Evolutionary conservation across 495 filamentous ascomycete genomes (phyloP), one percentile per base, ranked within the genome.

Genomic region (Daldinia bambusicola): DNA sequence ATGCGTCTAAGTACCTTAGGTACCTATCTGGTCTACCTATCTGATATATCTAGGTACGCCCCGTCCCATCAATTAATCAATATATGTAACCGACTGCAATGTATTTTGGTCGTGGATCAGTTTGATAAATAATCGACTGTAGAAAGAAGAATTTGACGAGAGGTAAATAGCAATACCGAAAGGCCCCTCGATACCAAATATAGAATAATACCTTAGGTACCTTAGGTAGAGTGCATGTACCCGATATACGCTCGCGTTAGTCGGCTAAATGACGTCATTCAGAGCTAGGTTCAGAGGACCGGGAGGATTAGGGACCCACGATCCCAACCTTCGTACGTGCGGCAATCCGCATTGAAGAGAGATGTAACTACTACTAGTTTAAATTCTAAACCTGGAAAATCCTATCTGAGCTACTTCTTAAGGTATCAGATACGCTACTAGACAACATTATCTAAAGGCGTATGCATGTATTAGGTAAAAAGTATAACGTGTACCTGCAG

Each of bases 261-360:
- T 34, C 14, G 40, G 32, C 13, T 31, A 18, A 57, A 41, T 57
- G 32, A 53, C 50, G 50, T 53, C 26, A 53, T 53, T 13, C n/a
- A 53, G n/a, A 16, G 22, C 12, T 20, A 10, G 7, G 32, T 53
- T 32, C 26, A 53, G 22, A 32, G 31, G 26, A 32, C 26, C 3
- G 26, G 26, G 1, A 26, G 26, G 26, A 3, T 26, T 45, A 12
- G 6, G 37, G 37, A 31, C 61, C 61, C 26, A 36, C 37, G 4
- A 9, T 55, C 37, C 37, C 37, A 63, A 63, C 61, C 32, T 43
- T 41, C 16, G 51, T 63, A 20, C 34, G 31, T 55, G 26, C 50
- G 32, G 53, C 8, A 63, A 43, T 52, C 7, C 31, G 34, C 53
- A 36, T 37, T n/a, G 50, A 2, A 52, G 31, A 30, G 14, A 14